These are phyloP conservation scores for Aspergillus kassunensis DNA, from an alignment of 495 filamentous ascomycete species.

Conservation along the genomic window DNA sequence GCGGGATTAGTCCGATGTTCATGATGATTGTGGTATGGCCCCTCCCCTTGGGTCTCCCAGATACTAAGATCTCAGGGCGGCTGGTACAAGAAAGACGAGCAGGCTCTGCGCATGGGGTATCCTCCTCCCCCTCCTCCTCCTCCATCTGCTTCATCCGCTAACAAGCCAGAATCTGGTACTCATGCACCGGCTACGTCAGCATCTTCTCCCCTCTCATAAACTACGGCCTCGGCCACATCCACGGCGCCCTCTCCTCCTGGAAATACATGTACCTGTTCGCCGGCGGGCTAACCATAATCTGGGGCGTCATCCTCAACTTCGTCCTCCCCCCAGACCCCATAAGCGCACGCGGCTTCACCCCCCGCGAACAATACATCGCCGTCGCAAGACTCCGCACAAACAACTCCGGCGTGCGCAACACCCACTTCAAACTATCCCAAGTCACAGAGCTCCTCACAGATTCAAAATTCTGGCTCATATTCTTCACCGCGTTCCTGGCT, in stretches of 20 bases:
- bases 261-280: slow-evolving; percentile 29
- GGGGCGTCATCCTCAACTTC: slow-evolving; percentile 15
- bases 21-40: slow-evolving; percentile 42
- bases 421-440: slow-evolving; percentile 48
- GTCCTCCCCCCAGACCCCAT: slow-evolving; percentile 45
- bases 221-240: slow-evolving; percentile 25
- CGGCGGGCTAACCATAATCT: slow-evolving; percentile 22
- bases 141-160: background rate
- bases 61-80: slow-evolving; percentile 18
- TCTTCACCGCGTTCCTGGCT: slow-evolving; percentile 34
- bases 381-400: slow-evolving; percentile 43
- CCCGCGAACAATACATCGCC: slow-evolving; percentile 44
- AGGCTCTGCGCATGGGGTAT: slow-evolving; percentile 43
- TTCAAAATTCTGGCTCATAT: slow-evolving; percentile 42
- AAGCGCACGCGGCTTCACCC: slow-evolving; percentile 34
- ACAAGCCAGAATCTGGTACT: slow-evolving; percentile 21
- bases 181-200: slow-evolving; percentile 24
- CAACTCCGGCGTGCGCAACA: slow-evolving; percentile 46
- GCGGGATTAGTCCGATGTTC: slow-evolving; percentile 29
- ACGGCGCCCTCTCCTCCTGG: slow-evolving; percentile 22
- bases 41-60: too few relatives aligned
- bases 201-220: slow-evolving; percentile 25
- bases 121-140: background rate
- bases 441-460: slow-evolving; percentile 41
- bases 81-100: slow-evolving; percentile 44